These are phyloP conservation scores for Beta lomatogona DNA, from an alignment of 179 eudicot genomes.

Conservation along the genomic window DNA sequence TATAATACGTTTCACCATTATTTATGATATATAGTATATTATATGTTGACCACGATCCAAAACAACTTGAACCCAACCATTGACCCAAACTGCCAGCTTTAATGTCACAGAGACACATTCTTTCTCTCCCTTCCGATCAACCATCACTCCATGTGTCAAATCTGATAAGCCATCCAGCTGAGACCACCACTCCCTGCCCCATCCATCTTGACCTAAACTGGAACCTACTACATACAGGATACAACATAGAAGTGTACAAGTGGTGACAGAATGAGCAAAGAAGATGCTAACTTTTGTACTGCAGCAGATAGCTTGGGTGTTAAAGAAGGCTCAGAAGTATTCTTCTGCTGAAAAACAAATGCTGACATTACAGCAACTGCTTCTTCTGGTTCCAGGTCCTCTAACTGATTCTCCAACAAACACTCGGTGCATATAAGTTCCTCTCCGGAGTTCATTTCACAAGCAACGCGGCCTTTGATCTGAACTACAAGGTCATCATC, in stretches of 20 bases:
- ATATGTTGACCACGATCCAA: too few relatives aligned
- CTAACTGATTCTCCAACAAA: conserved; percentile 96
- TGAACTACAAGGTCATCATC: conserved; percentile 96
- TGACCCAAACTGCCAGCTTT: not conserved
- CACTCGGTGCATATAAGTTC: conserved; percentile 97
- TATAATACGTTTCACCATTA: too few relatives aligned
- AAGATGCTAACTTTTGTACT: conserved; percentile 54
- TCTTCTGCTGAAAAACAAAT: conserved; percentile 96
- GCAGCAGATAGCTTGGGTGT: conserved; percentile 84
- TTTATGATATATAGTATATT: too few relatives aligned
- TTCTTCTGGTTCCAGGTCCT: conserved; percentile 96
- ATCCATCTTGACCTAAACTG: not conserved
- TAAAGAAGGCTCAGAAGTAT: conserved; percentile 84
- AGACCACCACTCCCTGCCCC: not conserved
- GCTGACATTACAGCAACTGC: conserved; percentile 98
- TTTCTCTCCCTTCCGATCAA: not conserved
- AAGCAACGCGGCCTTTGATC: conserved; percentile 98
- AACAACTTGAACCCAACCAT: too few relatives aligned
- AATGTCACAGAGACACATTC: not conserved
- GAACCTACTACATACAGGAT: not conserved
- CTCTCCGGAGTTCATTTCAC: conserved; percentile 99
- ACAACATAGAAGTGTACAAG: conserved; percentile 7
- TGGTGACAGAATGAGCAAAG: not conserved
- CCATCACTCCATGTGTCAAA: not conserved
- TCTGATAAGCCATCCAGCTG: not conserved